These are phyloP conservation scores for Oryza rufipogon DNA, from an alignment of 176 grass and related monocot species.

Conservation along the genomic window DNA sequence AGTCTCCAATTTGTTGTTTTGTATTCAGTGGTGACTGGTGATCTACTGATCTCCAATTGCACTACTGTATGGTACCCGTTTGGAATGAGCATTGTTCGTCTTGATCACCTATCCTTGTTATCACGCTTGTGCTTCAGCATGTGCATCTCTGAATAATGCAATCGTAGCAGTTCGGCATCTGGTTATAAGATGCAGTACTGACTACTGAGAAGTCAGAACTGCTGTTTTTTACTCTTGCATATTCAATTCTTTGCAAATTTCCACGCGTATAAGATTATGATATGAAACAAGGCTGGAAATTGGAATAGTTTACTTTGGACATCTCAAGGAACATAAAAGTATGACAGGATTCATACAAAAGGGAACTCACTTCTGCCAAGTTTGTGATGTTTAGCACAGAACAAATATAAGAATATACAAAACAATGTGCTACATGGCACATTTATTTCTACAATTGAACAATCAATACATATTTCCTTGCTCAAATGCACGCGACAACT, in stretches of 20 bases:
- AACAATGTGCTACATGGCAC: conserved; percentile 3
- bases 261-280: too few relatives aligned
- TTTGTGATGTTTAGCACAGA: not conserved
- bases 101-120: not conserved
- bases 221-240: not conserved
- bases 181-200: too few relatives aligned
- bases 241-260: too few relatives aligned
- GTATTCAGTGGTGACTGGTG: not conserved
- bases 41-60: not conserved
- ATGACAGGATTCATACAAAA: not conserved
- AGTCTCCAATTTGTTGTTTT: not conserved
- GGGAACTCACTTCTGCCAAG: not conserved
- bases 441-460: conserved; percentile 42
- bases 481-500: not conserved
- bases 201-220: not conserved
- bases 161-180: not conserved
- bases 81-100: not conserved
- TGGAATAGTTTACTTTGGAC: not conserved
- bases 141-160: not conserved
- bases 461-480: not conserved
- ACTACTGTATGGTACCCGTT: not conserved
- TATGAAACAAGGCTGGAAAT: not conserved
- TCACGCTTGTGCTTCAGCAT: not conserved
- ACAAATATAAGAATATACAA: conserved; percentile 39
- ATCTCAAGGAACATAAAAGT: not conserved